phyloP scores from a whole-genome alignment of 225 moss, liverwort and hornwort species.

The Pseudoscleropodium purum region DNA sequence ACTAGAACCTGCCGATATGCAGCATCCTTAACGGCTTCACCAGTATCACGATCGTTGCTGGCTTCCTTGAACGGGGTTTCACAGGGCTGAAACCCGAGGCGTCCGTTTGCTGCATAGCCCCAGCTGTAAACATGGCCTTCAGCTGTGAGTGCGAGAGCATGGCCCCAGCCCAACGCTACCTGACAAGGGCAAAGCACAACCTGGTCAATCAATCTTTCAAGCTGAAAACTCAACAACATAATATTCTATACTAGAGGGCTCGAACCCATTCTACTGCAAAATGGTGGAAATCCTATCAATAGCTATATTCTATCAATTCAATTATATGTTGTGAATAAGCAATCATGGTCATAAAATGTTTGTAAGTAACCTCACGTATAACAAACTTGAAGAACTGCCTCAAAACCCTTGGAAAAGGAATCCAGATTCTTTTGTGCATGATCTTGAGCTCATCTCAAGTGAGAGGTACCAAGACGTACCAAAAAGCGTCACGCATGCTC shows the following conservation, averaged over 20 bases:
- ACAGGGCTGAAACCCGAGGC: slow-evolving; percentile 52
- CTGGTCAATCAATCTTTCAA: not conserved
- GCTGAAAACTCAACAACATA: too few relatives aligned
- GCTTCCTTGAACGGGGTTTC: not conserved
- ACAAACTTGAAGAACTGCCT: not conserved
- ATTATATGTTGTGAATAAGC: not conserved
- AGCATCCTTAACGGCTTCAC: slow-evolving; percentile 3
- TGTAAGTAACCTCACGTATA: not conserved
- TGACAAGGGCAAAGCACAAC: slow-evolving; percentile 10
- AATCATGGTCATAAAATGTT: not conserved
- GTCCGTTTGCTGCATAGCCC: slow-evolving; percentile 69
- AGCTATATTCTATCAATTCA: not conserved
- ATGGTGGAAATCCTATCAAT: not conserved
- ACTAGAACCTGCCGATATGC: slow-evolving; percentile 15
- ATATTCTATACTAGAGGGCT: not conserved
- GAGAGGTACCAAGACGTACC: not conserved
- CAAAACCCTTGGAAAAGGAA: not conserved
- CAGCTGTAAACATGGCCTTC: slow-evolving; percentile 78
- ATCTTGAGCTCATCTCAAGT: not conserved
- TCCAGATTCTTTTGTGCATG: not conserved
- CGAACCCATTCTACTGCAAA: not conserved
- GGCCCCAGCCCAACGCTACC: slow-evolving; percentile 94
- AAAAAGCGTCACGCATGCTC: not conserved
- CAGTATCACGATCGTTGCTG: not conserved
- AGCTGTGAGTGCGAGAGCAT: slow-evolving; percentile 66